Percentiles rank a stretch among this genome's conserved stretches.
Conservation (phyloP, 257 asterid genomes). For the Ocimum tenuiflorum region DNA sequence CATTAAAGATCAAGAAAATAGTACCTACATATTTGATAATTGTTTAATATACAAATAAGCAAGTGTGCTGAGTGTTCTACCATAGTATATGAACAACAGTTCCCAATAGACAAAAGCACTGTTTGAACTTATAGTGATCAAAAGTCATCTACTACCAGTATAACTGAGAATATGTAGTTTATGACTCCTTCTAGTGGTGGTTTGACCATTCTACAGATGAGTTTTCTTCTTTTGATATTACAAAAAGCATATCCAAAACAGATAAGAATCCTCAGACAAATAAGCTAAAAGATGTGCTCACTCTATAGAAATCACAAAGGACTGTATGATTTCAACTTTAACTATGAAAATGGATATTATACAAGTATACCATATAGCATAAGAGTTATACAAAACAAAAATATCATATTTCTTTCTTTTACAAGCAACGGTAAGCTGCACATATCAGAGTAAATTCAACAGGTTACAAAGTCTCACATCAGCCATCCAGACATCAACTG, state of each 20-base stretch:
- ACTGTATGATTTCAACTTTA: not conserved
- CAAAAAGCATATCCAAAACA: not conserved
- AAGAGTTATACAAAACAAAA: no score
- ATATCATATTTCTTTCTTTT: no score
- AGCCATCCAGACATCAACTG: slow-evolving; percentile 82
- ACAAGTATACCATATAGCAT: not conserved
- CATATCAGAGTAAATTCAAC: not conserved
- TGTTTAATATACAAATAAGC: not conserved
- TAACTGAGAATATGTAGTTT: not conserved
- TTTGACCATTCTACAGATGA: not conserved
- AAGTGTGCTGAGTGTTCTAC: not conserved
- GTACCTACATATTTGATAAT: not conserved
- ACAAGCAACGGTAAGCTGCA: no score
- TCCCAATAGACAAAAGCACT: not conserved
- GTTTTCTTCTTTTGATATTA: not conserved
- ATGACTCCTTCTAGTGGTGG: not conserved
- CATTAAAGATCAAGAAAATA: not conserved
- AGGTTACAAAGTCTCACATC: slow-evolving; percentile 48
- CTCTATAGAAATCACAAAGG: not conserved
- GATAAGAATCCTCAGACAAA: not conserved
- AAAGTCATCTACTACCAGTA: not conserved
- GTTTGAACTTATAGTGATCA: not conserved
- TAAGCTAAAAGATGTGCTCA: not conserved
- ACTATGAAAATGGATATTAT: not conserved
- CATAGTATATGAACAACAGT: not conserved